These are phyloP conservation scores for Cucumis cinereus DNA, from an alignment of 306 rosid genomes.

Conservation along the genomic window DNA sequence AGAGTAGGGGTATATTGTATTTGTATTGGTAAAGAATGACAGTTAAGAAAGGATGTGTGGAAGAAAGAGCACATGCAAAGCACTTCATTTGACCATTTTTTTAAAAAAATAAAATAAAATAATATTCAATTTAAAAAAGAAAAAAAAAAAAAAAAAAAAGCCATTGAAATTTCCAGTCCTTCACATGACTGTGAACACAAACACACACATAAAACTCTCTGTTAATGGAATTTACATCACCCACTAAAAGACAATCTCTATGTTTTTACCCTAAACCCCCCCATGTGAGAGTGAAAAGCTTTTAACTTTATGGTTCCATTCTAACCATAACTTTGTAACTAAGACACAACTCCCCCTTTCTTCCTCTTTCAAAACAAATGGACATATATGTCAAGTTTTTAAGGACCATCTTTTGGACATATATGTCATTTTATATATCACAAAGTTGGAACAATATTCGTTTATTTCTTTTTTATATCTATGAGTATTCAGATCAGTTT, in stretches of 20 bases:
- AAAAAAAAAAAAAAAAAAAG: slow-evolving; percentile 24
- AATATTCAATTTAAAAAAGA: slow-evolving; percentile 20
- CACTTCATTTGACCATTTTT: slow-evolving; percentile 46
- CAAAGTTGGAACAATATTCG: neutral
- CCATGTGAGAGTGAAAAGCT: slow-evolving; percentile 32
- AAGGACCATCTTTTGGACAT: neutral
- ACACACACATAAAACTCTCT: slow-evolving; percentile 21
- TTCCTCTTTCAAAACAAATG: slow-evolving; percentile 13
- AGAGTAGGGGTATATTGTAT: neutral
- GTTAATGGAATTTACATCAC: slow-evolving; percentile 19
- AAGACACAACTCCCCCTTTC: slow-evolving; percentile 13
- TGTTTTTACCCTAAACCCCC: slow-evolving; percentile 8
- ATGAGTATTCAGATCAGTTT: too few species aligned
- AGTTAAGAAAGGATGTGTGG: neutral
- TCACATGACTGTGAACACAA: slow-evolving; percentile 62
- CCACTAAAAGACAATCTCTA: slow-evolving; percentile 39
- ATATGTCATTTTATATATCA: neutral
- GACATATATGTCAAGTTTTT: neutral
- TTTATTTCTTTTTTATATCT: too few species aligned
- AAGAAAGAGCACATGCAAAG: slow-evolving; percentile 55
- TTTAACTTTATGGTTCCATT: slow-evolving; percentile 16
- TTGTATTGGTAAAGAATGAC: neutral
- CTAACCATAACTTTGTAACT: slow-evolving; percentile 35
- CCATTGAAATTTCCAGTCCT: slow-evolving; percentile 28
- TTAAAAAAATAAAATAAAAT: too few species aligned